Conservation (phyloP, 306 rosid genomes). For the Sesbania bispinosa region DNA sequence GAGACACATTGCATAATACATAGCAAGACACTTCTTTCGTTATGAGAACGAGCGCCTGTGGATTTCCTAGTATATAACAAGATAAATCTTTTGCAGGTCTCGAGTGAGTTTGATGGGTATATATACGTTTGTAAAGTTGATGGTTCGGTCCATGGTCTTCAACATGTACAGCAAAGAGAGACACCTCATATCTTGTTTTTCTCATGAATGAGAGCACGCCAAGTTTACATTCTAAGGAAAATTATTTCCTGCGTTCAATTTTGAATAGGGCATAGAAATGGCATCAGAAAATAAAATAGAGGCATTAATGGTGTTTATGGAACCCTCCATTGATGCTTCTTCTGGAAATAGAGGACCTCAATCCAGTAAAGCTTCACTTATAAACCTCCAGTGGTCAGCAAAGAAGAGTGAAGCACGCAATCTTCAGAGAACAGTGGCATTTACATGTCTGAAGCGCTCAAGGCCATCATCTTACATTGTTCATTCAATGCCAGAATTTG, state of each 20-base stretch:
- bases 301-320: slow-evolving; percentile 22
- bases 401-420: slow-evolving; percentile 22
- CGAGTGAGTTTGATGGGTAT: neutral
- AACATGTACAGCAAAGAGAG: slow-evolving; percentile 7
- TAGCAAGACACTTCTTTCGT: neutral
- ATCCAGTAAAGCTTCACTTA: slow-evolving; percentile 27
- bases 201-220: slow-evolving; percentile 32
- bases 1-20: neutral
- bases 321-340: slow-evolving; percentile 27
- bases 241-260: slow-evolving; percentile 14
- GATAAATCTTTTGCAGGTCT: neutral
- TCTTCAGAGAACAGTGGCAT: slow-evolving; percentile 11
- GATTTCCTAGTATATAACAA: neutral
- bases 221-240: slow-evolving; percentile 37
- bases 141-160: neutral
- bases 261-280: slow-evolving; percentile 22
- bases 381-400: no score
- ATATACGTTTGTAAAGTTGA: neutral
- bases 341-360: slow-evolving; percentile 25
- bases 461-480: slow-evolving; percentile 99
- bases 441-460: slow-evolving; percentile 80
- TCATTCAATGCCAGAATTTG: slow-evolving; percentile 95
- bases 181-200: neutral
- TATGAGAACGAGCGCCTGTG: neutral
- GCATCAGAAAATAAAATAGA: slow-evolving; percentile 34